phyloP scores from a whole-genome alignment of 306 rosid species.

The Sicyos edulis region DNA sequence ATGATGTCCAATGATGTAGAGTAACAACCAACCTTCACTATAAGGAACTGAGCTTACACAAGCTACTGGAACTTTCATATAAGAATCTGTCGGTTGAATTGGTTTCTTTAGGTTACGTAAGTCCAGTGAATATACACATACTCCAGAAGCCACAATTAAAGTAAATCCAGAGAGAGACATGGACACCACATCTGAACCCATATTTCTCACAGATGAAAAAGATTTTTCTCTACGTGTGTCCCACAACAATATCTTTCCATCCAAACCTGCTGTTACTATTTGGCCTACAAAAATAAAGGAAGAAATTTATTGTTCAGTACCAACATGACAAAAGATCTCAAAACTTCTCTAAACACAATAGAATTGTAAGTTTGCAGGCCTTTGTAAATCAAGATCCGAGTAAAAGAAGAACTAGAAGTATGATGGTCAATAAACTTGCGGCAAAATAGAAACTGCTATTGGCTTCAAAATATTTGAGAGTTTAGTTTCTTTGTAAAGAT shows the following conservation, averaged over 20 bases:
- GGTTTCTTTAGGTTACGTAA: conserved; percentile 55
- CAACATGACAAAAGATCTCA: not conserved
- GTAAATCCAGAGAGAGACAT: conserved; percentile 57
- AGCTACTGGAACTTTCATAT: conserved; percentile 40
- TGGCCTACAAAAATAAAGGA: conserved; percentile 43
- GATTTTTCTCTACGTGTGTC: conserved; percentile 48
- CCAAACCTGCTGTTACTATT: conserved; percentile 66
- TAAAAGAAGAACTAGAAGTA: not conserved
- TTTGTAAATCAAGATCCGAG: not conserved
- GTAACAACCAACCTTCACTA: conserved; percentile 46
- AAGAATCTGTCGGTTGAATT: conserved; percentile 40
- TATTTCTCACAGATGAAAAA: conserved; percentile 28
- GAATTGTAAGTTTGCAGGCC: not conserved
- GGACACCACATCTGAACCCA: conserved; percentile 55
- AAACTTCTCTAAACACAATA: not conserved
- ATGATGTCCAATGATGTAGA: not conserved
- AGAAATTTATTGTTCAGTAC: not conserved
- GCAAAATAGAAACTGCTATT: too few species aligned
- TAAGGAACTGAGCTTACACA: conserved; percentile 60
- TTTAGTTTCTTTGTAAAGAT: too few species aligned
- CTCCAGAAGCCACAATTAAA: conserved; percentile 51
- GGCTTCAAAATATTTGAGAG: too few species aligned
- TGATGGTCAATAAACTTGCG: not conserved
- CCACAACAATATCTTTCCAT: conserved; percentile 58
- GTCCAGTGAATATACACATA: conserved; percentile 50